Conservation (phyloP, 768 basidiomycete species). For the Amanita polypyramis region DNA sequence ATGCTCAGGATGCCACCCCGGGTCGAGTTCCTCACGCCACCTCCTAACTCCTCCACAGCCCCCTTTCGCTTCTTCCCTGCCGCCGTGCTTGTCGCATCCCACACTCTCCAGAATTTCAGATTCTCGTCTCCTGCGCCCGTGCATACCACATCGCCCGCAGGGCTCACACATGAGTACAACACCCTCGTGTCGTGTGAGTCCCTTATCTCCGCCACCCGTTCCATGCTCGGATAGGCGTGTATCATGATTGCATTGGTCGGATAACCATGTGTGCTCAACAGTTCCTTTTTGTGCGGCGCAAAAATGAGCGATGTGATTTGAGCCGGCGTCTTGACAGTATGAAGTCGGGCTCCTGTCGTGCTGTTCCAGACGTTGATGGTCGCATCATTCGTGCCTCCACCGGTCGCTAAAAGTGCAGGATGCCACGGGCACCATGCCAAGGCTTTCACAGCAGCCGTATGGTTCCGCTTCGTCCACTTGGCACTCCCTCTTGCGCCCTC, state of each 20-base stretch:
- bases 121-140: constrained; percentile 95
- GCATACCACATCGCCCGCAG: constrained; percentile 84
- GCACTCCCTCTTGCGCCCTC: constrained; percentile 47
- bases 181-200: constrained; percentile 93
- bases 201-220: constrained; percentile 71
- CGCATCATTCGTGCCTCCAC: constrained; percentile 92
- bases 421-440: constrained; percentile 99
- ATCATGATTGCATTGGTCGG: constrained; percentile 79
- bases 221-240: constrained; percentile 78
- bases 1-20: constrained; percentile 39
- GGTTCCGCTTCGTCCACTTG: constrained; percentile 88
- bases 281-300: constrained; percentile 80
- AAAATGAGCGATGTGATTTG: constrained; percentile 91
- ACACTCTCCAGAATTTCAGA: constrained; percentile 90
- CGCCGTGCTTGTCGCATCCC: constrained; percentile 46
- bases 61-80: constrained; percentile 41
- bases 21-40: constrained; percentile 34
- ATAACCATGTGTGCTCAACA: constrained; percentile 90
- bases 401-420: constrained; percentile 79
- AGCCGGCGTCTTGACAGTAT: constrained; percentile 76
- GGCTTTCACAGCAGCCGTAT: constrained; percentile 85
- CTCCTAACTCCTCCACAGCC: constrained; percentile 24
- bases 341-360: constrained; percentile 84
- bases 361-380: constrained; percentile 87
- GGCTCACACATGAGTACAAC: constrained; percentile 74